Conservation (phyloP, 1,284 basidiomycete species). For the Ganoderma multipileum region DNA sequence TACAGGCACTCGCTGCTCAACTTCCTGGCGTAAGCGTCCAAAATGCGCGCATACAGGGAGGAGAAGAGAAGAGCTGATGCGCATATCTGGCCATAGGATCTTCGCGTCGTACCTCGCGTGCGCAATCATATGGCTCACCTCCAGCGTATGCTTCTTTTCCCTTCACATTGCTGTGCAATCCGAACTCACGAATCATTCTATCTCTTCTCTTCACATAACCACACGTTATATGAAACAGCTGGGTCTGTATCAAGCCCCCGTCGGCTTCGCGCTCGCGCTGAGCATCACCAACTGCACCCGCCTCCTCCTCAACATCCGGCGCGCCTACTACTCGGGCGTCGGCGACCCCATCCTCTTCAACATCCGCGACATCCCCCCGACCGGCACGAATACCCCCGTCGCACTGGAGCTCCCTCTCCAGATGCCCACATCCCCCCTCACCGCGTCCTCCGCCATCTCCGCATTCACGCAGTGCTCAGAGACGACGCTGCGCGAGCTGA, state of each 20-base stretch:
- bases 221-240: slow-evolving; percentile 15
- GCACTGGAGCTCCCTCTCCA: slow-evolving; percentile 16
- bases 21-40: slow-evolving; percentile 35
- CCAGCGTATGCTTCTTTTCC: slow-evolving; percentile 24
- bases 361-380: slow-evolving; percentile 19
- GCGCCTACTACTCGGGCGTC: slow-evolving; percentile 36
- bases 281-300: slow-evolving; percentile 39
- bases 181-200: background rate
- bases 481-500: slow-evolving; percentile 21
- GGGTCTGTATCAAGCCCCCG: slow-evolving; percentile 34
- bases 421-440: slow-evolving; percentile 5
- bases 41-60: background rate
- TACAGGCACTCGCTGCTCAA: slow-evolving; percentile 37
- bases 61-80: background rate
- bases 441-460: slow-evolving; percentile 13
- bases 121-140: slow-evolving; percentile 35
- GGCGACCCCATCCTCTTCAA: slow-evolving; percentile 26
- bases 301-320: slow-evolving; percentile 38
- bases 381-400: slow-evolving; percentile 17
- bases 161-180: background rate
- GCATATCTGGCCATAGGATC: slow-evolving; percentile 23
- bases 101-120: slow-evolving; percentile 35
- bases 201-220: background rate
- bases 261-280: slow-evolving; percentile 35
- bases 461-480: slow-evolving; percentile 13